phyloP scores from a whole-genome alignment of 768 basidiomycete genomes.

The Heimioporus sp. region DNA sequence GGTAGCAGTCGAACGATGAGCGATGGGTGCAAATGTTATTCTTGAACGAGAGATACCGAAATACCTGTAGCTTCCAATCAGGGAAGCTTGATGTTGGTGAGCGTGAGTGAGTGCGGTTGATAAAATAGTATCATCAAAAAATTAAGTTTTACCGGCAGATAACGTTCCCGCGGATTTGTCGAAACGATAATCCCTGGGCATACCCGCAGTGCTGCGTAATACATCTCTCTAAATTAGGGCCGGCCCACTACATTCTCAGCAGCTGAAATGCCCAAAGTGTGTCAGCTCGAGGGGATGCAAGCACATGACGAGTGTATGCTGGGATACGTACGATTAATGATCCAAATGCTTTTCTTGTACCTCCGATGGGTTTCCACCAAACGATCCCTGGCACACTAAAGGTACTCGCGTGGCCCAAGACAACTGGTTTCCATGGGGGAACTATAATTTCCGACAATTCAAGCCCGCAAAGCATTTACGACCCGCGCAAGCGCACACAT shows the following conservation, averaged over 20 bases:
- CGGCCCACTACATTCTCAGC: conserved; percentile 9
- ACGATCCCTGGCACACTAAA: conserved; percentile 11
- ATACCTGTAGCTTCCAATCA: conserved; percentile 8
- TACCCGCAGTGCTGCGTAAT: neutral
- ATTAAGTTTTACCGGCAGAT: conserved; percentile 9
- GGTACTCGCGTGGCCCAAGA: conserved; percentile 18
- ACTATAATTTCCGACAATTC: conserved; percentile 22
- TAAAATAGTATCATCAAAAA: conserved; percentile 4
- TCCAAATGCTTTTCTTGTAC: conserved; percentile 1
- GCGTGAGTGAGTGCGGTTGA: neutral
- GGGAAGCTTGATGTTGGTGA: conserved; percentile 3
- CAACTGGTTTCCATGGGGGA: conserved; percentile 19
- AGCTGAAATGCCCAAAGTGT: neutral
- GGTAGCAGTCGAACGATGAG: neutral
- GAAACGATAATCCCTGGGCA: conserved; percentile 5
- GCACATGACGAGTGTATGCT: neutral
- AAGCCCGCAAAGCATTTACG: conserved; percentile 4
- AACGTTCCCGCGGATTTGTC: conserved; percentile 23
- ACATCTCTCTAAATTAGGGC: conserved; percentile 5
- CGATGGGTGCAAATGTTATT: neutral
- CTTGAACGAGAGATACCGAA: neutral
- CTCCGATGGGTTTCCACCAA: conserved; percentile 4
- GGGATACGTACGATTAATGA: conserved; percentile 12
- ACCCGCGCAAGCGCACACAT: conserved; percentile 9
- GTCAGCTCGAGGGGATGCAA: neutral